Evolutionary conservation across 495 filamentous ascomycete species (phyloP), one percentile per base, ranked within the genome.

Genomic region (Neurospora tetraspora): DNA sequence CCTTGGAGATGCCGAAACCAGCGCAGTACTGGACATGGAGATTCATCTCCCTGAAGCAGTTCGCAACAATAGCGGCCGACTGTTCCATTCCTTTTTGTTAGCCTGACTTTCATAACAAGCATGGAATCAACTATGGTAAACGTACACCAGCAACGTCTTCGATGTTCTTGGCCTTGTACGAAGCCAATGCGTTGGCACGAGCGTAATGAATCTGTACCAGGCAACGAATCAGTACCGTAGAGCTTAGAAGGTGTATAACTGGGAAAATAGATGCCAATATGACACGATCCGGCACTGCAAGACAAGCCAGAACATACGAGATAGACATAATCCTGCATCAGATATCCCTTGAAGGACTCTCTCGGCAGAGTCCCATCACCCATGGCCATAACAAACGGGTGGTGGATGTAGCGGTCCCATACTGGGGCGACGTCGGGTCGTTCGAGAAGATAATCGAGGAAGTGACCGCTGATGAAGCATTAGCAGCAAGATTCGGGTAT

Each of bases 291-390:
- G 47, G 11, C 7, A 59, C 20, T 10, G 38, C 3, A 6, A 53
- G 14, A 39, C 45, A 38, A 5, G 45, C 36, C n/a, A 31, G 70
- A 65, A 71, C 83, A 75, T 71, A 96, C 92, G 27, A 97, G 84
- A 76, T 93, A 97, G 39, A 97, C 82, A 80, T 97, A 97, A 78
- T 97, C 94, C 76, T 97, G 94, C 31, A 94, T 86, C 53, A 97
- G 84, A 77, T 97, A 97, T 68, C 91, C 85, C 80, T 94, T 94
- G 83, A 97, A 97, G 5, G 86, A 87, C 65, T 91, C 88, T 2
- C 89, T 70, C 2, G 91, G 89, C 45, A 98, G 84, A 10, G 87
- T 90, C 3, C 92, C 93, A 74, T 90, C 84, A 0, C 91, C 94
- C 77, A 98, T 80, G n/a, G 87, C 86, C 68, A 87, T 76, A 14